These are phyloP conservation scores for Magnaporthiopsis rhizophila DNA, from an alignment of 2,329 filamentous ascomycete species.

Conservation along the genomic window DNA sequence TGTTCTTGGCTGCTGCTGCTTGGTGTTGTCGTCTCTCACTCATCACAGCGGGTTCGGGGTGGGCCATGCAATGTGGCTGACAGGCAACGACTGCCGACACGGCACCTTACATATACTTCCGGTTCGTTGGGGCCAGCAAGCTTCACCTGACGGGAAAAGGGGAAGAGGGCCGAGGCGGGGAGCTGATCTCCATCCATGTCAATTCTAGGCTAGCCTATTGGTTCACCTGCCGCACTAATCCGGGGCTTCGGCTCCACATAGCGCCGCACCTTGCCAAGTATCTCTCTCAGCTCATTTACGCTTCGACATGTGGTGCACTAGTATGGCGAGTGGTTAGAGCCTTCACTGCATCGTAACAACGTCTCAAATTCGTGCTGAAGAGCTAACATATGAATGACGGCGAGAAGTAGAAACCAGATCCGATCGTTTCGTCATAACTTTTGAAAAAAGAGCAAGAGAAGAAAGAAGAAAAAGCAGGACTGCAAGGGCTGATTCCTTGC, in stretches of 20 bases:
- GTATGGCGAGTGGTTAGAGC: no score
- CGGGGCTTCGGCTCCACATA: no score
- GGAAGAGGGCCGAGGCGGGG: no score
- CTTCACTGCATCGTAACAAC: not conserved
- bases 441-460: slow-evolving; percentile 10
- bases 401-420: not conserved
- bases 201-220: not conserved
- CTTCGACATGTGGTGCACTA: no score
- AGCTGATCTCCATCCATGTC: not conserved
- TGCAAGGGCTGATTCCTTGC: not conserved
- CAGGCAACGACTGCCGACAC: not conserved
- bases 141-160: not conserved
- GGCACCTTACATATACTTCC: not conserved
- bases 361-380: not conserved
- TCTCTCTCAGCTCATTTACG: not conserved
- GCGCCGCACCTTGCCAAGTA: no score
- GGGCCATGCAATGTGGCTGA: not conserved
- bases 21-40: not conserved
- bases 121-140: not conserved
- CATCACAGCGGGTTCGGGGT: not conserved
- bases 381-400: not conserved
- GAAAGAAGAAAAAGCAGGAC: not conserved
- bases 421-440: not conserved
- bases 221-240: not conserved
- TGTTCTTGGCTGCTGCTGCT: not conserved